Percentiles rank a stretch among this genome's conserved stretches.
Conservation (phyloP, 345 rosid species). For the Eutrema yunnanense region DNA sequence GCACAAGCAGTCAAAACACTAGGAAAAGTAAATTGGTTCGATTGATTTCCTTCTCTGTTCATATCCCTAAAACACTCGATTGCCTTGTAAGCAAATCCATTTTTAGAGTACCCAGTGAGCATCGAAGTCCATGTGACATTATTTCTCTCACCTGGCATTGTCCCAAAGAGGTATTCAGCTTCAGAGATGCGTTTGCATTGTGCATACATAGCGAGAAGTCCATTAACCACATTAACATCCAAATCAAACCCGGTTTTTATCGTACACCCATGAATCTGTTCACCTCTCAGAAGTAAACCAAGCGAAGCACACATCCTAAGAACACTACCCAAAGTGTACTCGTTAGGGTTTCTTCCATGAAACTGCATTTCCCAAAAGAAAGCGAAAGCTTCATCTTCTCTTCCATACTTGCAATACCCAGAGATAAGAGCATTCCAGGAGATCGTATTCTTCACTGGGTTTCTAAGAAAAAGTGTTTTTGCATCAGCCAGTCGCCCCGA, state of each 20-base stretch:
- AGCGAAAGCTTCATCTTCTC: constrained; percentile 49
- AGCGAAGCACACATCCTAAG: constrained; percentile 50
- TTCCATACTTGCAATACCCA: constrained; percentile 53
- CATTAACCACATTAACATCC: constrained; percentile 59
- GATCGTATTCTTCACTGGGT: constrained; percentile 54
- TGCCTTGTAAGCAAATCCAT: constrained; percentile 53
- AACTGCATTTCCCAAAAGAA: constrained; percentile 67
- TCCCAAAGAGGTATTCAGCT: constrained; percentile 61
- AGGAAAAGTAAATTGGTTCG: constrained; percentile 81
- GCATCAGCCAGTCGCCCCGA: constrained; percentile 68
- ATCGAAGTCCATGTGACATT: constrained; percentile 85
- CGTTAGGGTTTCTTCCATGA: constrained; percentile 48
- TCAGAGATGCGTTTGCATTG: constrained; percentile 56
- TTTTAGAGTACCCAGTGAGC: constrained; percentile 68
- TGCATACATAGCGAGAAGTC: constrained; percentile 79
- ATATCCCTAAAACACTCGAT: constrained; percentile 55
- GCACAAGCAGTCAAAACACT: constrained; percentile 72
- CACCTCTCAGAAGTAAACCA: constrained; percentile 48
- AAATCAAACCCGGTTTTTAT: constrained; percentile 46
- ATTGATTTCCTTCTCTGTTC: constrained; percentile 46
- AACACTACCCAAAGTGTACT: constrained; percentile 66
- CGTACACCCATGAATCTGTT: constrained; percentile 65
- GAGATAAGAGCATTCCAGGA: constrained; percentile 83
- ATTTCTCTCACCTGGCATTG: constrained; percentile 36
- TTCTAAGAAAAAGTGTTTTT: constrained; percentile 32